A percentile compares a stretch with the other conserved stretches of the same genome.
Conservation (phyloP, 805 yeast species). For the Zygosaccharomyces lentus region DNA sequence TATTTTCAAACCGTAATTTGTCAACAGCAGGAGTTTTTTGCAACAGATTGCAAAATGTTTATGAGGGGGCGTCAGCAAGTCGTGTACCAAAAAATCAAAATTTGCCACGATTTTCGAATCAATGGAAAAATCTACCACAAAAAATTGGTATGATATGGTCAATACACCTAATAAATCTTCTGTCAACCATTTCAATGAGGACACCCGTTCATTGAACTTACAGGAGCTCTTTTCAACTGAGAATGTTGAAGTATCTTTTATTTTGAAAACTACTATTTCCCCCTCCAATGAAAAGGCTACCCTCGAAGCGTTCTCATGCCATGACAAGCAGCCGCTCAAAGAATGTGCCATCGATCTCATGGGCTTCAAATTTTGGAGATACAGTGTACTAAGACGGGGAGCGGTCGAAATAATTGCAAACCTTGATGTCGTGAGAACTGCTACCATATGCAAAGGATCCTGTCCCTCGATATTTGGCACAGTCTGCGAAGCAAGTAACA, state of each 20-base stretch:
- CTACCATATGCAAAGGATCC: conserved; percentile 17
- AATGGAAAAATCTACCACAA: conserved; percentile 17
- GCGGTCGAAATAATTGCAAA: conserved; percentile 20
- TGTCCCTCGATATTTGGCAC: conserved; percentile 11
- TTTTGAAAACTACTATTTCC: conserved; percentile 8
- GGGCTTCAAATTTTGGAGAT: conserved; percentile 8
- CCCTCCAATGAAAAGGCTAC: conserved; percentile 22
- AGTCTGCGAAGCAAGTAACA: conserved; percentile 10
- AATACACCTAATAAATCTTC: conserved; percentile 20
- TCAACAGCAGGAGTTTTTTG: conserved; percentile 21
- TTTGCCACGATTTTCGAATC: conserved; percentile 14
- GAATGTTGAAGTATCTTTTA: neutral
- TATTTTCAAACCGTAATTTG: conserved; percentile 26
- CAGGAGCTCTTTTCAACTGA: conserved; percentile 1
- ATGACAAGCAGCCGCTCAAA: conserved; percentile 14
- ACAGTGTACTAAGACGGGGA: conserved; percentile 12
- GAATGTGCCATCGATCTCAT: neutral
- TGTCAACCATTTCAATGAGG: conserved; percentile 27
- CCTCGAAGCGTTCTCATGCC: conserved; percentile 17
- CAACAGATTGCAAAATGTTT: conserved; percentile 21
- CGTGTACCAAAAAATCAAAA: conserved; percentile 26
- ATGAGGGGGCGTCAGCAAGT: conserved; percentile 28
- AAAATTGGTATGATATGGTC: conserved; percentile 28
- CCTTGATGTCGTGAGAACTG: conserved; percentile 22
- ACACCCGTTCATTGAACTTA: conserved; percentile 16